These are phyloP conservation scores for Ceratobasidium sp. DNA, from an alignment of 1,284 basidiomycete genomes.

Conservation along the genomic window DNA sequence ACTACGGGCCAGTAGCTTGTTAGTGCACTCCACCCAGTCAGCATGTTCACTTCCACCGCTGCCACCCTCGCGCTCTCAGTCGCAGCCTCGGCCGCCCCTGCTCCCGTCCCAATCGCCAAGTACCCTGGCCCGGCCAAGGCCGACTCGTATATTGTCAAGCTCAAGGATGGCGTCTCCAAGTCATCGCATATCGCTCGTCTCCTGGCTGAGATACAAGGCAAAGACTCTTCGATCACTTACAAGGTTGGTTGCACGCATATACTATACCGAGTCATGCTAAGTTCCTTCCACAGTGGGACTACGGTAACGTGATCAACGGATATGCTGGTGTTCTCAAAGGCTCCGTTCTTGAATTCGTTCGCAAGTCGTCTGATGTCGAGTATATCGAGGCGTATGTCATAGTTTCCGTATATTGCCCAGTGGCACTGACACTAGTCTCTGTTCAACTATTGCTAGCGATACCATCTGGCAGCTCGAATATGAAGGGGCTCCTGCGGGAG, in stretches of 20 bases:
- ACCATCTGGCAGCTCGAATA: slow-evolving; percentile 17
- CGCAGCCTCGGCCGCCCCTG: slow-evolving; percentile 30
- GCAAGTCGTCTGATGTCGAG: slow-evolving; percentile 37
- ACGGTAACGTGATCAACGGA: slow-evolving; percentile 38
- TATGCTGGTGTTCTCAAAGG: slow-evolving; percentile 38
- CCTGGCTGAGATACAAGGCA: neutral
- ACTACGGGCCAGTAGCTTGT: no score
- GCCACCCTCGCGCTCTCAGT: slow-evolving; percentile 26
- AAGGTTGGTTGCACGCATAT: slow-evolving; percentile 3
- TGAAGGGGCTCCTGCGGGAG: slow-evolving; percentile 1
- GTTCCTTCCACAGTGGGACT: no score
- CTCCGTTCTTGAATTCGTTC: slow-evolving; percentile 31
- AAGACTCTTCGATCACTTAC: slow-evolving; percentile 25
- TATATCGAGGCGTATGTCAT: slow-evolving; percentile 35
- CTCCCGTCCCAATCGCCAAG: slow-evolving; percentile 27
- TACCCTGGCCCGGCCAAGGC: slow-evolving; percentile 8
- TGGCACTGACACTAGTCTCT: neutral
- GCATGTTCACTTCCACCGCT: slow-evolving; percentile 16
- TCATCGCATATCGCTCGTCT: slow-evolving; percentile 31
- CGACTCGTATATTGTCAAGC: slow-evolving; percentile 38
- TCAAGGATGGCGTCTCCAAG: slow-evolving; percentile 30
- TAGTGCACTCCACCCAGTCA: no score
- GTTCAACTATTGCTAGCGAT: slow-evolving; percentile 12
- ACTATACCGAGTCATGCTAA: no score
- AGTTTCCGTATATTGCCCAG: neutral